A percentile compares a stretch with the other conserved stretches of the same genome.
These are phyloP conservation scores for Cinnamomum micranthum DNA, from an alignment of 164 flowering plant genomes.

Conservation along the genomic window DNA sequence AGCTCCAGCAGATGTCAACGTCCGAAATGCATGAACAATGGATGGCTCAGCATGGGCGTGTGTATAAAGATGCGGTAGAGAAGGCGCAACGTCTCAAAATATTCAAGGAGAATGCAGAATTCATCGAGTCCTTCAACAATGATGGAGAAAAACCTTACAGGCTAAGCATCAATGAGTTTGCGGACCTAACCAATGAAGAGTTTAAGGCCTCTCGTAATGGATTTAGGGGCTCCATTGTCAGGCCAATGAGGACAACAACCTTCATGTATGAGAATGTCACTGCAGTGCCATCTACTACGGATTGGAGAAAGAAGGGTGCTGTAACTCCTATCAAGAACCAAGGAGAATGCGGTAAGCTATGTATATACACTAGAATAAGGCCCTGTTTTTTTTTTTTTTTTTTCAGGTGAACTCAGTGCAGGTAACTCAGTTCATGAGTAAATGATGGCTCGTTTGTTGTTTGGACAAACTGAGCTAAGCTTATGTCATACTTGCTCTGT, in stretches of 20 bases:
- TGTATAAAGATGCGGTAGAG: slow-evolving; percentile 32
- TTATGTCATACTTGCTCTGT: too few relatives aligned
- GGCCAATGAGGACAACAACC: neutral
- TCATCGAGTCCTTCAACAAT: slow-evolving; percentile 48
- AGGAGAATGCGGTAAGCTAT: slow-evolving; percentile 19
- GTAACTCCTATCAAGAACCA: slow-evolving; percentile 20
- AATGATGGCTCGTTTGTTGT: too few relatives aligned
- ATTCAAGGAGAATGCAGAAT: slow-evolving; percentile 46
- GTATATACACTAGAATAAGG: too few relatives aligned
- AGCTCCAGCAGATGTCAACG: neutral
- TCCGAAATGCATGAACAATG: slow-evolving; percentile 14
- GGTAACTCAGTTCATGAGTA: neutral
- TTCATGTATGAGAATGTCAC: slow-evolving; percentile 18
- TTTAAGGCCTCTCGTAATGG: slow-evolving; percentile 10
- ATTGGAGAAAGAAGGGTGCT: slow-evolving; percentile 24
- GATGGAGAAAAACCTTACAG: slow-evolving; percentile 30
- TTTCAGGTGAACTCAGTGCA: too few relatives aligned
- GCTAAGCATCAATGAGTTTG: slow-evolving; percentile 37
- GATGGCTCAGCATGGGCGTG: slow-evolving; percentile 13
- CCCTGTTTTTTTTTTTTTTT: too few relatives aligned
- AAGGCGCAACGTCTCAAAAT: slow-evolving; percentile 41
- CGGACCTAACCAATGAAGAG: slow-evolving; percentile 29
- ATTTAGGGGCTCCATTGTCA: neutral
- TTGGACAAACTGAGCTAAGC: too few relatives aligned
- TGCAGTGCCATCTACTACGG: slow-evolving; percentile 15